phyloP scores from a whole-genome alignment of 2,329 filamentous ascomycete genomes.

The Aureobasidium sp. region DNA sequence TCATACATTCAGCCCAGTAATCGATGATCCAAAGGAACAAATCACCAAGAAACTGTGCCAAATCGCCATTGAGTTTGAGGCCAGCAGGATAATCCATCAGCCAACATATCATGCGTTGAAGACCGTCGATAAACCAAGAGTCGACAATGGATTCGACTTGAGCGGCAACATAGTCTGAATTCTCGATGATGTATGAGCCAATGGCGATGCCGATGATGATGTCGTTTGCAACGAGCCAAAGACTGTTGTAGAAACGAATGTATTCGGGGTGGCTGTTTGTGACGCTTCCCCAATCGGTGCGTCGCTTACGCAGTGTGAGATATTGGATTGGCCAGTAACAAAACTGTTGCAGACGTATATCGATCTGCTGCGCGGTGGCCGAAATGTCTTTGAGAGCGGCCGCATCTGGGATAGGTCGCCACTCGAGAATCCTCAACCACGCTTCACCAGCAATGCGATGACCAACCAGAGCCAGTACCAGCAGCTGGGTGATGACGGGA shows the following conservation, averaged over 20 bases:
- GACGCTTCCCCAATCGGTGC: conserved; percentile 89
- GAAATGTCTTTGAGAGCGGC: conserved; percentile 91
- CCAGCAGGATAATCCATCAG: conserved; percentile 93
- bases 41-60: conserved; percentile 89
- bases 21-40: conserved; percentile 98
- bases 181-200: conserved; percentile 95
- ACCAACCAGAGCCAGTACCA: conserved; percentile 68
- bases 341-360: conserved; percentile 94
- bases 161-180: conserved; percentile 72
- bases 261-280: conserved; percentile 95
- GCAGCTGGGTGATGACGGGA: conserved; percentile 60
- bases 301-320: conserved; percentile 76
- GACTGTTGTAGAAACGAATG: conserved; percentile 96
- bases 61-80: conserved; percentile 86
- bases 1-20: conserved; percentile 84
- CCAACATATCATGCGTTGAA: conserved; percentile 87
- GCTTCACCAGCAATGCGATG: conserved; percentile 76
- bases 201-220: conserved; percentile 96
- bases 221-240: conserved; percentile 98
- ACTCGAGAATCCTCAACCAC: conserved; percentile 72
- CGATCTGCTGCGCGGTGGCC: conserved; percentile 91
- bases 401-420: conserved; percentile 66
- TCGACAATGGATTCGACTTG: conserved; percentile 68
- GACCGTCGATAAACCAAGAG: conserved; percentile 76
- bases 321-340: conserved; percentile 99